Base-by-base conservation (phyloP, 2,329 filamentous ascomycete genomes). In the Trichoderma atroviride region DNA sequence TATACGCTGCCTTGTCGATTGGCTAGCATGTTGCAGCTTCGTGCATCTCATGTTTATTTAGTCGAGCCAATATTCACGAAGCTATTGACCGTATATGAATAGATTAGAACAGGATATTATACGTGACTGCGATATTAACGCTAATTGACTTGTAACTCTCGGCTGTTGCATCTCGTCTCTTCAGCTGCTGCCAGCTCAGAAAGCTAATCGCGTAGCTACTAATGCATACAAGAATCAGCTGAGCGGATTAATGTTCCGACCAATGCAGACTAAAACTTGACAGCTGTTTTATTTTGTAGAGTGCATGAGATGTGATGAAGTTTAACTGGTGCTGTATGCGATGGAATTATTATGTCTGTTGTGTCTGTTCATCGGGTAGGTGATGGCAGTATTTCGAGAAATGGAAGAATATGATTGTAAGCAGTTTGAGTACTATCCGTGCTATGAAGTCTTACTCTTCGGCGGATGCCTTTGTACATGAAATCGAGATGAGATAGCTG, bases 231-330 rank as follows among this genome's bases (percentile, higher is more conserved):
- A 24, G 19, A 50, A 63, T 53, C 60, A 53, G 47, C 47, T 63
- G 60, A 63, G 60, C 33, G 10, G 10, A 19, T 61, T 61, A 37
- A 53, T 63, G 11, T 33, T 50, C 47, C 31, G 16, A 63, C 31
- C 31, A 53, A 50, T 31, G 27, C 35, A 14, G 35, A 16, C 50
- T 56, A 64, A 52, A 13, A 33, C 31, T 56, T 56, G 62, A 43
- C 35, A 65, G 35, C 61, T 31, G 13, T 6, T 22, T 24, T 9
- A 3, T 1, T 43, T 33, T 52, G 2, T 24, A 47, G 47, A 13
- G 10, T 63, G 43, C 7, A n/a, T 29, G 60, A 63, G 31, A 63
- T 53, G 16, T 63, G 31, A 63, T 63, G 60, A n/a, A 53, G 5
- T 11, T 11, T 35, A 16, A 6, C 4, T 7, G 1, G 10, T 24